A percentile compares a stretch with the other conserved stretches of the same genome.
These are phyloP conservation scores for Penicillium desertorum DNA, from an alignment of 495 filamentous ascomycete species.

Conservation along the genomic window DNA sequence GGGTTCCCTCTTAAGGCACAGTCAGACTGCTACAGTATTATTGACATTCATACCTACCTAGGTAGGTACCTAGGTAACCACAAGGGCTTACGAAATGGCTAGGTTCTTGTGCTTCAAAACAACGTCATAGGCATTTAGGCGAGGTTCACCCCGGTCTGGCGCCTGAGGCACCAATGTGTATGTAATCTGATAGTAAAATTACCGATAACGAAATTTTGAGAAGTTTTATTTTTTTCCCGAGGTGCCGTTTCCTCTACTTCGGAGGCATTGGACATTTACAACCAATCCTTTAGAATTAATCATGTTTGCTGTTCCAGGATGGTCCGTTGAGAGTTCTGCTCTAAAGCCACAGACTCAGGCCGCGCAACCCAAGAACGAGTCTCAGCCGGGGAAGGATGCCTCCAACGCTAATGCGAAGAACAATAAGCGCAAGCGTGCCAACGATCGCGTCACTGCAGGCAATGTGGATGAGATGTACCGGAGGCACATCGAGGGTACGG, in stretches of 20 bases:
- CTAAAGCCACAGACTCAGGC: slow-evolving; percentile 66
- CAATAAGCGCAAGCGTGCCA: slow-evolving; percentile 57
- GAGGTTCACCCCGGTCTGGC: background rate
- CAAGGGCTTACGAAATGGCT: too few species aligned
- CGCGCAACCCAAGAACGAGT: slow-evolving; percentile 24
- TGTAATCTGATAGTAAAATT: slow-evolving; percentile 5
- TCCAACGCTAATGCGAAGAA: slow-evolving; percentile 35
- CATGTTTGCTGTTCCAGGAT: slow-evolving; percentile 95
- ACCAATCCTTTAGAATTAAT: slow-evolving; percentile 12
- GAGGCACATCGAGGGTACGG: slow-evolving; percentile 71
- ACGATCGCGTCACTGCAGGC: slow-evolving; percentile 59
- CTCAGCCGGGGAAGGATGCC: slow-evolving; percentile 31
- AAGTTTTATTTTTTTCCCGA: slow-evolving; percentile 1
- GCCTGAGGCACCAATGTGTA: slow-evolving; percentile 1
- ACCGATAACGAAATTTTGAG: slow-evolving; percentile 17
- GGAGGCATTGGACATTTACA: background rate
- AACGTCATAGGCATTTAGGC: background rate
- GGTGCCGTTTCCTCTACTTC: background rate
- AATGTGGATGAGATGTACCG: slow-evolving; percentile 79
- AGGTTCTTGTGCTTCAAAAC: background rate
- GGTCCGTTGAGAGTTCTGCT: slow-evolving; percentile 69
- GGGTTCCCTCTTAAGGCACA: background rate
- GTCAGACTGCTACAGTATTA: background rate
- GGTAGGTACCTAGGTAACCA: too few species aligned
- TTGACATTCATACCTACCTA: too few species aligned